Conservation (phyloP, 148 eudicot species). For the Nepenthes mirabilis region DNA sequence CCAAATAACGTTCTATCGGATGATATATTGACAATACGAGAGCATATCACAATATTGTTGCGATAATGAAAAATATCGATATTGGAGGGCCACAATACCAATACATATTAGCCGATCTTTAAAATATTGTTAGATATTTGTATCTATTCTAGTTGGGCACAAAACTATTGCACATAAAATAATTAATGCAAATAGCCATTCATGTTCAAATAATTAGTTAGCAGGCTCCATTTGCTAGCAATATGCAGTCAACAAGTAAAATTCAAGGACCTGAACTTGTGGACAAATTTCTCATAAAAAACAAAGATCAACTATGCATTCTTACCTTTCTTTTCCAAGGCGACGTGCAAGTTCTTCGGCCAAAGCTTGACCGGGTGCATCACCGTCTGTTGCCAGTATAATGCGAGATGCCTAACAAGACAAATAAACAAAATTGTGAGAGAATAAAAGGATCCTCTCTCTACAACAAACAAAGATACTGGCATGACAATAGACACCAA, state of each 20-base stretch:
- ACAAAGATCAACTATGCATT: not conserved
- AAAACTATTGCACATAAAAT: no score
- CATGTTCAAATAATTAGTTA: not conserved
- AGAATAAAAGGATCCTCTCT: not conserved
- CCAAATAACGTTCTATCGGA: no score
- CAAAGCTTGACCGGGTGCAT: slow-evolving; percentile 37
- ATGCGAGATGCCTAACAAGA: slow-evolving; percentile 29
- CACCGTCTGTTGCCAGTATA: slow-evolving; percentile 45
- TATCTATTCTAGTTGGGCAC: no score
- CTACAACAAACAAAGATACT: not conserved
- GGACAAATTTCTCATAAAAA: not conserved
- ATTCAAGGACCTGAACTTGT: no score
- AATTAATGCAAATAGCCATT: no score
- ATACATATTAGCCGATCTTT: no score
- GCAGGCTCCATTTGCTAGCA: not conserved
- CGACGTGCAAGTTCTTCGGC: slow-evolving; percentile 49
- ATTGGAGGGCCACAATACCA: no score
- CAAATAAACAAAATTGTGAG: not conserved
- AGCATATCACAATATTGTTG: no score
- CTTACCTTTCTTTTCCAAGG: slow-evolving; percentile 41
- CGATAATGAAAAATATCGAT: no score
- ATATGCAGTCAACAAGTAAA: not conserved
- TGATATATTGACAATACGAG: no score
- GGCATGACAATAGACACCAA: slow-evolving; percentile 1
- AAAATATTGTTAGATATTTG: no score